Evolutionary conservation across 371 early-diverging fungal species (phyloP), one percentile per base, ranked within the genome.

Genomic region (Mortierella sp.): DNA sequence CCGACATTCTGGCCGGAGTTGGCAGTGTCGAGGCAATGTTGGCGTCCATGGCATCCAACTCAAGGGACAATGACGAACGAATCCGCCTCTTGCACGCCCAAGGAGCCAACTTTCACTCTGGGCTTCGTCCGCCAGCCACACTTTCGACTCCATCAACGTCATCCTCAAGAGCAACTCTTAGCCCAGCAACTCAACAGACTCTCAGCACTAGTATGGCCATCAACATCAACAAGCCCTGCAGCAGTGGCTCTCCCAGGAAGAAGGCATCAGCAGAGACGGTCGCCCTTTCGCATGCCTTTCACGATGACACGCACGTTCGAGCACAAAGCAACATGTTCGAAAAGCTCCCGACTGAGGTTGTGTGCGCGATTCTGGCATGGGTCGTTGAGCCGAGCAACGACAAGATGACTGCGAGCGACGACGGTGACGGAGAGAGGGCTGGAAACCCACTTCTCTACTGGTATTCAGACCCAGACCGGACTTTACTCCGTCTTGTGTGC

Each of bases 331-430:
- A 58, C 11, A 16, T 52, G 64, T 72, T 77, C n/a, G 68, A 72
- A 29, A 68, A 34, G 16, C 45, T 77, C 8, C 73, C 73, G 13
- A 53, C 63, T 3, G 78, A 77, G 55, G 63, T 77, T 39, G 39
- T 72, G n/a, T 77, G 78, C n/a, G 50, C 64, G 24, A 73, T 77
- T 8, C 55, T 73, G 47, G 78, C 48, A 31, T 72, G 63, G 50
- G 68, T 67, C 9, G 68, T 68, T 4, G 61, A 48, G 6, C 69
- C 73, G 22, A 24, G 43, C 5, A n/a, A 48, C 10, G 65, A 68
- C 9, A 55, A 50, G 4, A 53, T 63, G 31, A 14, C 65, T 24
- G 68, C 26, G 4, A 68, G 52, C 45, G 73, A 77, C 39, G 73
- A 72, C 14, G 73, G 78, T 2, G 78, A 77, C 22, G 73, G 73